These are phyloP conservation scores for Phycomyces blakesleeanus DNA, from an alignment of 192 early-diverging fungal genomes.

Conservation along the genomic window DNA sequence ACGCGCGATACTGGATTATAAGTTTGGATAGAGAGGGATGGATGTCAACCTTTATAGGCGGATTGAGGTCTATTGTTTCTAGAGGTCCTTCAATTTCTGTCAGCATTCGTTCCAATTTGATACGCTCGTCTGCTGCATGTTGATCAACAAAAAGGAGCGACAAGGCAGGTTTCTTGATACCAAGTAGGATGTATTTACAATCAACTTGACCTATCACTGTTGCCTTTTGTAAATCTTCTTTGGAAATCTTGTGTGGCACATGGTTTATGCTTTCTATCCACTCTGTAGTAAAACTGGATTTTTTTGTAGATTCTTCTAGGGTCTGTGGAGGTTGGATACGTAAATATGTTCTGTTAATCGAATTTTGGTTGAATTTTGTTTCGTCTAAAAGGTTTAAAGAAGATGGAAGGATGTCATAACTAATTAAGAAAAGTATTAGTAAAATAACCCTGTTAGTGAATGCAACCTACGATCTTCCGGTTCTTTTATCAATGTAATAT, in stretches of 20 bases:
- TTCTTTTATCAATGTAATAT: slow-evolving; percentile 34
- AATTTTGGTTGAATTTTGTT: not conserved
- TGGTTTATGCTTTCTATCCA: not conserved
- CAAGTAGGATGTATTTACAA: slow-evolving; percentile 59
- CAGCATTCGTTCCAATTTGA: slow-evolving; percentile 58
- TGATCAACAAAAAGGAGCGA: slow-evolving; percentile 45
- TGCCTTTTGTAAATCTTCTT: slow-evolving; percentile 32
- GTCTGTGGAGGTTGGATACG: not conserved
- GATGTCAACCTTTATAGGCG: slow-evolving; percentile 28
- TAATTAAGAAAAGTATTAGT: slow-evolving; percentile 7
- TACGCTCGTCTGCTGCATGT: slow-evolving; percentile 78
- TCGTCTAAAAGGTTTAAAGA: not conserved
- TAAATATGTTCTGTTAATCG: not conserved
- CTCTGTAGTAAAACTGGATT: not conserved
- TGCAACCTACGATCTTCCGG: slow-evolving; percentile 41
- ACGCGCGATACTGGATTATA: not conserved
- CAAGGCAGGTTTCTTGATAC: slow-evolving; percentile 10
- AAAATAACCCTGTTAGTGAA: not conserved
- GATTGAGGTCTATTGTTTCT: not conserved
- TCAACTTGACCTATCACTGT: slow-evolving; percentile 64
- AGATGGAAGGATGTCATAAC: not conserved
- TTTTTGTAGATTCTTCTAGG: not conserved
- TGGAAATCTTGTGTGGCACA: slow-evolving; percentile 11
- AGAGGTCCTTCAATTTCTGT: slow-evolving; percentile 7
- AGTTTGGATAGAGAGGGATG: not conserved